Base-by-base conservation (phyloP, 2,329 filamentous ascomycete genomes). In the Aspergillus proliferans region DNA sequence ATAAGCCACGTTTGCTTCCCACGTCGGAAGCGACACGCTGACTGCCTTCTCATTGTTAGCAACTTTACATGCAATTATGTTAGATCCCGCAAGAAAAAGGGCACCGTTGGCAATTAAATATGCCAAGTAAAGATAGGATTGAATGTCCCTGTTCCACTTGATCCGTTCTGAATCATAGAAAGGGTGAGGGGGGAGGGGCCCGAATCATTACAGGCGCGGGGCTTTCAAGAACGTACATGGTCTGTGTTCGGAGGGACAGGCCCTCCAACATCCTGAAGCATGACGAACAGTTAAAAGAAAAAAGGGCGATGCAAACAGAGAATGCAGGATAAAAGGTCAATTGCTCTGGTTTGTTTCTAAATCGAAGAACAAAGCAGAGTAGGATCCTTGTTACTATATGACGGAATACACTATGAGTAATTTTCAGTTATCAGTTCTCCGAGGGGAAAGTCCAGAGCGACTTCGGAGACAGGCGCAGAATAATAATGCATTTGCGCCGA, bases 21-120 rank as follows among this genome's bases (percentile, higher is more conserved):
- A 98, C 71, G 90, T 94, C 36, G 93, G 93, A 22, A 98, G 76
- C 14, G 93, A 97, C 39, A 97, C 92, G 68, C 92, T 97, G 56
- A 97, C 88, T 56, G 92, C 93, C 91, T 96, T 47, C 47, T n/a
- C 24, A 41, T 36, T 22, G 19, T 41, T 41, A 41, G 39, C 18
- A 19, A 24, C 18, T 41, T 21, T 24, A 4, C 9, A 28, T 28
- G 9, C 9, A 28, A 3, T 10, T 28, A 28, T 28, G 9, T 28
- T 12, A 12, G 26, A 28, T 28, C 26, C 26, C 9, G 2, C 26
- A 30, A 28, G 9, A 28, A 9, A 10, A 28, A 30, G 26, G 26
- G 26, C 26, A 12, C 26, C 10, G 26, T 30, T 30, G 26, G 10
- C 10, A 30, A 30, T 30, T 30, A 9, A 26, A 38, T 38, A 38